These are phyloP conservation scores for Choricystis sp. DNA, from an alignment of 139 green algal genomes.

Conservation along the genomic window DNA sequence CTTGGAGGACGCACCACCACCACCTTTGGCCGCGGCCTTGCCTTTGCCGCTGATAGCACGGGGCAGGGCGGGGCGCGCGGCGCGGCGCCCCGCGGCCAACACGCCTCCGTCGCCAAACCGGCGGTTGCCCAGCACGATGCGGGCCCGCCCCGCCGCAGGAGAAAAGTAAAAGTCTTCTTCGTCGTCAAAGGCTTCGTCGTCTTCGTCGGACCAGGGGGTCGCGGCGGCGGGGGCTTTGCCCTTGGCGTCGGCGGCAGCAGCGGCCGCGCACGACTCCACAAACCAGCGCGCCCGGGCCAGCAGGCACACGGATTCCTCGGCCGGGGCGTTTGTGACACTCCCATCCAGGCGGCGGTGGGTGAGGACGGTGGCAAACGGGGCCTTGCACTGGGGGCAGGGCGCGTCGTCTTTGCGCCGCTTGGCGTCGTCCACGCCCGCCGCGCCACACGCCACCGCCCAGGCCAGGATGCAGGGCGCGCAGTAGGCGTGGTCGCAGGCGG, in stretches of 20 bases:
- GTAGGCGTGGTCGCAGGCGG: constrained; percentile 73
- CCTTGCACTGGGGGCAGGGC: constrained; percentile 62
- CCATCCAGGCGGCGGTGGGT: constrained; percentile 56
- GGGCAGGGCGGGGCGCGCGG: neutral
- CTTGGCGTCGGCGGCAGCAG: neutral
- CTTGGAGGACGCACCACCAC: too few relatives aligned
- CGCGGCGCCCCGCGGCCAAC: neutral
- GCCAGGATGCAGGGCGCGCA: constrained; percentile 65
- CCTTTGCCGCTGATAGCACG: neutral
- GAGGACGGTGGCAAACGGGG: constrained; percentile 33
- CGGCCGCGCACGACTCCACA: constrained; percentile 14
- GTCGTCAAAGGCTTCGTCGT: constrained; percentile 1
- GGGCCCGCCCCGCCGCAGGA: constrained; percentile 33
- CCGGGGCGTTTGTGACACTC: constrained; percentile 44
- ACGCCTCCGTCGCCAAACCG: constrained; percentile 39
- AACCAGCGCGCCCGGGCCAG: constrained; percentile 69
- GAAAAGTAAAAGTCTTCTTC: constrained; percentile 61
- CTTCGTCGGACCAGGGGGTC: neutral
- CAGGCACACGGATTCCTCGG: constrained; percentile 58
- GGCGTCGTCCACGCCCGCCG: constrained; percentile 4
- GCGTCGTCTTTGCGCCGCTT: neutral
- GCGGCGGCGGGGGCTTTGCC: constrained; percentile 6
- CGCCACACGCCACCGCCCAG: constrained; percentile 49
- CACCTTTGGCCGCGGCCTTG: neutral
- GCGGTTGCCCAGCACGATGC: constrained; percentile 60